Conservation (phyloP, 1,284 basidiomycete species). For the Pseudozyma thailandica region DNA sequence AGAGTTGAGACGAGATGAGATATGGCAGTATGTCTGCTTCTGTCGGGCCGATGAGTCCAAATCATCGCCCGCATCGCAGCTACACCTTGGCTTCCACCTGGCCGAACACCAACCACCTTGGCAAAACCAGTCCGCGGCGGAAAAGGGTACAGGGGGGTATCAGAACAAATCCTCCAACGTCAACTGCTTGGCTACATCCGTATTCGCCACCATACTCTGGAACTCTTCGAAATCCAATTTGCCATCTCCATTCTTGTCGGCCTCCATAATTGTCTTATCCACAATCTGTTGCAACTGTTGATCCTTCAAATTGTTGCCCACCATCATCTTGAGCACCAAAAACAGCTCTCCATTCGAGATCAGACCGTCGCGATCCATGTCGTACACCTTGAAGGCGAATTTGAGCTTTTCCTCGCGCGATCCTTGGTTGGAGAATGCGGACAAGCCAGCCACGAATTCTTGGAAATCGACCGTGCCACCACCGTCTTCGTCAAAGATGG, state of each 20-base stretch:
- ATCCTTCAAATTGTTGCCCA: slow-evolving; percentile 98
- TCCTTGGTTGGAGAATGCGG: slow-evolving; percentile 95
- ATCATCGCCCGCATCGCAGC: too few relatives aligned
- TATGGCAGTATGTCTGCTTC: too few relatives aligned
- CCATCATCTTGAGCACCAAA: slow-evolving; percentile 99
- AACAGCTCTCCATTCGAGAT: slow-evolving; percentile 99
- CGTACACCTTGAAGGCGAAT: slow-evolving; percentile 98
- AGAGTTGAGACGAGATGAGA: neutral
- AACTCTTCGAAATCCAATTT: slow-evolving; percentile 98
- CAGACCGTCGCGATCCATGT: slow-evolving; percentile 94
- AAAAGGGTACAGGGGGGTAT: neutral
- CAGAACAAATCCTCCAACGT: slow-evolving; percentile 78
- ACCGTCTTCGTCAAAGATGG: slow-evolving; percentile 98
- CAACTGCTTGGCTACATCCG: slow-evolving; percentile 99
- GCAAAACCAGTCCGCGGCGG: neutral
- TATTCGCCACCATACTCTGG: slow-evolving; percentile 94
- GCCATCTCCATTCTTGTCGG: slow-evolving; percentile 95
- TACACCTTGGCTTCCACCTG: too few relatives aligned
- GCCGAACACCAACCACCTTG: neutral
- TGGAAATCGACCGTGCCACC: slow-evolving; percentile 99
- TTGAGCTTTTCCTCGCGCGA: slow-evolving; percentile 94
- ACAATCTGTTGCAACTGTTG: slow-evolving; percentile 99
- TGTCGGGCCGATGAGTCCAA: too few relatives aligned
- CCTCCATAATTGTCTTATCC: slow-evolving; percentile 99
- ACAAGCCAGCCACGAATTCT: slow-evolving; percentile 96